Conservation (phyloP, 805 yeast genomes). For the Yarrowia divulgata region DNA sequence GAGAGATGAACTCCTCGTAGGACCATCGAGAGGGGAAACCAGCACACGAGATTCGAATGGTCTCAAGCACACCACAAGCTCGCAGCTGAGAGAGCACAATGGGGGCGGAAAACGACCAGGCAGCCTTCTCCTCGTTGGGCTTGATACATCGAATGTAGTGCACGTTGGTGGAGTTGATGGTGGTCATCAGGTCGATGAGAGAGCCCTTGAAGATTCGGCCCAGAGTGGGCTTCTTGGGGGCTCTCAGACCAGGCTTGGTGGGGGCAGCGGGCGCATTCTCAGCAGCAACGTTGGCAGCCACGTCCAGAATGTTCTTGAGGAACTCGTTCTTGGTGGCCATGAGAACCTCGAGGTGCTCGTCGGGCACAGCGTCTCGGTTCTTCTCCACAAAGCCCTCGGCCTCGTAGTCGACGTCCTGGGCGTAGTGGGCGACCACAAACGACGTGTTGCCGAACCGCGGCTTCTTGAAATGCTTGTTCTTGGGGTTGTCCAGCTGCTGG, state of each 20-base stretch:
- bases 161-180: conserved; percentile 92
- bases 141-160: conserved; percentile 97
- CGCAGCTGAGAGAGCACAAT: conserved; percentile 95
- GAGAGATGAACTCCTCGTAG: conserved; percentile 87
- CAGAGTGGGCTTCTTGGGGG: conserved; percentile 81
- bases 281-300: conserved; percentile 62
- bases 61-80: conserved; percentile 98
- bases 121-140: conserved; percentile 91
- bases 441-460: conserved; percentile 94
- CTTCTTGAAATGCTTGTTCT: conserved; percentile 76
- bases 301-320: conserved; percentile 65
- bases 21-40: conserved; percentile 98
- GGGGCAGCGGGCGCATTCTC: conserved; percentile 55
- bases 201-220: conserved; percentile 95
- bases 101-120: conserved; percentile 94
- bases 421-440: conserved; percentile 91
- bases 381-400: conserved; percentile 95
- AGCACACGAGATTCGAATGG: conserved; percentile 94
- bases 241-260: conserved; percentile 53
- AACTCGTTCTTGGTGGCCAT: conserved; percentile 71
- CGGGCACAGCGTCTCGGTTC: conserved; percentile 96
- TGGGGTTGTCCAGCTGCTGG: conserved; percentile 79
- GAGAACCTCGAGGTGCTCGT: conserved; percentile 88
- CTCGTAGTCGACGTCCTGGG: conserved; percentile 90
- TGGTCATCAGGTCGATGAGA: conserved; percentile 87